A percentile compares a stretch with the other conserved stretches of the same genome.
Conservation (phyloP, 2,329 filamentous ascomycete species). For the Coleophoma crateriformis region DNA sequence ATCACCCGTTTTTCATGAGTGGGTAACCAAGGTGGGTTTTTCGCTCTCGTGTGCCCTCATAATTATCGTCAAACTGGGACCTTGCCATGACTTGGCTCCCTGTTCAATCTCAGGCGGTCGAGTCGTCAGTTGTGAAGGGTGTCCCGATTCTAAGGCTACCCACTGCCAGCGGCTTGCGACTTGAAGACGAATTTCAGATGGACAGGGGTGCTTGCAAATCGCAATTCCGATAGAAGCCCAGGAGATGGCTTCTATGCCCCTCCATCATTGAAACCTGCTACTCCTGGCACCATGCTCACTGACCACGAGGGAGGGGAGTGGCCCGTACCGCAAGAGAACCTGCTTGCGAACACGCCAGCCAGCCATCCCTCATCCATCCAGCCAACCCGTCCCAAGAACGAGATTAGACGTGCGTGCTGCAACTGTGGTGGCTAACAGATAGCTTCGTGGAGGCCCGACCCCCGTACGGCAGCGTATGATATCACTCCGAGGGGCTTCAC, state of each 20-base stretch:
- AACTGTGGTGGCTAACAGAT: no score
- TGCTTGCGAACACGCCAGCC: neutral
- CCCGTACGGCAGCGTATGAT: no score
- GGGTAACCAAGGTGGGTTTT: neutral
- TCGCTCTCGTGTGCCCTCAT: neutral
- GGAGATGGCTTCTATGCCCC: neutral
- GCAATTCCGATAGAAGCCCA: slow-evolving; percentile 1
- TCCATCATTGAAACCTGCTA: no score
- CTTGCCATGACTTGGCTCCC: neutral
- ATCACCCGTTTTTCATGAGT: neutral
- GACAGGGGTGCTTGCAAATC: neutral
- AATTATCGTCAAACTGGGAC: neutral
- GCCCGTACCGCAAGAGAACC: slow-evolving; percentile 1
- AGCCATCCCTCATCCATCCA: no score
- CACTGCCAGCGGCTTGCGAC: no score
- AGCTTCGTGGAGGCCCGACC: no score
- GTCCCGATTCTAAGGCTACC: no score
- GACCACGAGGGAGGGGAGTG: neutral
- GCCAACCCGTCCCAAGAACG: no score
- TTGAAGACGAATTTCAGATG: no score
- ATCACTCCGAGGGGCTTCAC: no score
- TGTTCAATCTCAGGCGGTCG: neutral
- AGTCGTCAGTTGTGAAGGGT: neutral
- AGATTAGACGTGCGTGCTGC: no score
- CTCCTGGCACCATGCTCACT: neutral